Percentiles rank a stretch among this genome's conserved stretches.
These are phyloP conservation scores for Prunus mume DNA, from an alignment of 306 rosid species.

Conservation along the genomic window DNA sequence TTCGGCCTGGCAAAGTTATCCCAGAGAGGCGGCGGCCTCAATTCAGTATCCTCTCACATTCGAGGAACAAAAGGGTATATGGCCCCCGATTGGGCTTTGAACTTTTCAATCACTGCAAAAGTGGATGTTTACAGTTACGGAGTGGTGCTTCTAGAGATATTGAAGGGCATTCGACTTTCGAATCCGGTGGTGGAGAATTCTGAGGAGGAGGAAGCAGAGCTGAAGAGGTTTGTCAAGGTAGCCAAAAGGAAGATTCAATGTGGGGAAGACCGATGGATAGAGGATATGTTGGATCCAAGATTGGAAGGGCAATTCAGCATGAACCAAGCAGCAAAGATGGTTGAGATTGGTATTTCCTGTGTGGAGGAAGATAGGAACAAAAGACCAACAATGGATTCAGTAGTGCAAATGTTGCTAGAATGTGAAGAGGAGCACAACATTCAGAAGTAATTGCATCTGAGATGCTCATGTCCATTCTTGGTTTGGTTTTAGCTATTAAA, in stretches of 20 bases:
- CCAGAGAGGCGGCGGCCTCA: slow-evolving; percentile 21
- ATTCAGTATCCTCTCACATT: slow-evolving; percentile 14
- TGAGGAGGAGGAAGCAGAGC: not conserved
- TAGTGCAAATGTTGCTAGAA: not conserved
- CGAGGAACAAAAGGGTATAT: slow-evolving; percentile 49
- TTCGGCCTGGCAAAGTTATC: slow-evolving; percentile 41
- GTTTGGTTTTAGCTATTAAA: no score
- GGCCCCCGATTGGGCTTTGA: slow-evolving; percentile 60
- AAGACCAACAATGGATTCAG: not conserved
- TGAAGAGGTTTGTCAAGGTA: not conserved
- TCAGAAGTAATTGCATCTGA: no score
- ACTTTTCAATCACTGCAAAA: slow-evolving; percentile 42
- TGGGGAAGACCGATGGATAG: not conserved
- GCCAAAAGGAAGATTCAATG: not conserved
- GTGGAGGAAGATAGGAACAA: not conserved
- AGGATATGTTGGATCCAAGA: not conserved
- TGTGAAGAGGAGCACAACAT: not conserved
- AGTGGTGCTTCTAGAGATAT: slow-evolving; percentile 46
- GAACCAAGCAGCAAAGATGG: not conserved
- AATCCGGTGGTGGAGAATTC: not conserved
- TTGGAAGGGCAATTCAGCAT: not conserved
- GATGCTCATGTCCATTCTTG: no score
- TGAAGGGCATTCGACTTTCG: slow-evolving; percentile 6
- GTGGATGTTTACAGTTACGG: slow-evolving; percentile 58
- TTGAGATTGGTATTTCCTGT: not conserved